phyloP scores from a whole-genome alignment of 192 early-diverging fungal species.

The Rhizophagus sp. region DNA sequence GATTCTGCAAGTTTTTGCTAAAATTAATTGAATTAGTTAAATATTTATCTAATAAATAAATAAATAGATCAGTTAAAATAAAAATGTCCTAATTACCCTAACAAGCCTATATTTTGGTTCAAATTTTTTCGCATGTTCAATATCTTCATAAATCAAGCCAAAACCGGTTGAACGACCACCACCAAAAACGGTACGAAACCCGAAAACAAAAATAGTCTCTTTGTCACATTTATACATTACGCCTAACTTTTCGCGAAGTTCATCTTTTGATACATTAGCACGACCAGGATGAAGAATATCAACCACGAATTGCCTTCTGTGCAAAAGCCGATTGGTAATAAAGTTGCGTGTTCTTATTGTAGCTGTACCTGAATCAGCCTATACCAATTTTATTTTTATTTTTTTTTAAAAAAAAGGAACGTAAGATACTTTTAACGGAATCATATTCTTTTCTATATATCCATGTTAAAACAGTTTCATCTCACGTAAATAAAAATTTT shows the following conservation, averaged over 20 bases:
- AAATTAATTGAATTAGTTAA: not conserved
- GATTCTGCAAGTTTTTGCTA: constrained; percentile 63
- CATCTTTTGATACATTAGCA: constrained; percentile 90
- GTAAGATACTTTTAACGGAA: no score
- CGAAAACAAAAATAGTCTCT: constrained; percentile 90
- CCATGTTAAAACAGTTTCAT: no score
- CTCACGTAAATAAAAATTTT: no score
- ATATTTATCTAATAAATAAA: constrained; percentile 9
- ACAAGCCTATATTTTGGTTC: constrained; percentile 98
- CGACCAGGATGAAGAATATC: constrained; percentile 95
- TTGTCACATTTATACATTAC: constrained; percentile 94
- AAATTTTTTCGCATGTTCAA: constrained; percentile 96
- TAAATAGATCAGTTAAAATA: not conserved
- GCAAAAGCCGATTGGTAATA: constrained; percentile 97
- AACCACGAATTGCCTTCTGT: constrained; percentile 96
- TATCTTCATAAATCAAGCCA: constrained; percentile 92
- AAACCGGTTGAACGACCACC: constrained; percentile 96
- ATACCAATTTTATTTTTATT: not conserved
- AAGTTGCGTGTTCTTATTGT: constrained; percentile 91
- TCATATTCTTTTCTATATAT: no score
- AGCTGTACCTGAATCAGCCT: not conserved
- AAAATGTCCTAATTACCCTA: constrained; percentile 50
- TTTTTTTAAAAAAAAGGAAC: no score
- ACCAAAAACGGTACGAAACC: constrained; percentile 95
- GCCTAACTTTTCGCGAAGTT: constrained; percentile 90